phyloP scores from a whole-genome alignment of 208 protist genomes.

The Naegleria fowleri region DNA sequence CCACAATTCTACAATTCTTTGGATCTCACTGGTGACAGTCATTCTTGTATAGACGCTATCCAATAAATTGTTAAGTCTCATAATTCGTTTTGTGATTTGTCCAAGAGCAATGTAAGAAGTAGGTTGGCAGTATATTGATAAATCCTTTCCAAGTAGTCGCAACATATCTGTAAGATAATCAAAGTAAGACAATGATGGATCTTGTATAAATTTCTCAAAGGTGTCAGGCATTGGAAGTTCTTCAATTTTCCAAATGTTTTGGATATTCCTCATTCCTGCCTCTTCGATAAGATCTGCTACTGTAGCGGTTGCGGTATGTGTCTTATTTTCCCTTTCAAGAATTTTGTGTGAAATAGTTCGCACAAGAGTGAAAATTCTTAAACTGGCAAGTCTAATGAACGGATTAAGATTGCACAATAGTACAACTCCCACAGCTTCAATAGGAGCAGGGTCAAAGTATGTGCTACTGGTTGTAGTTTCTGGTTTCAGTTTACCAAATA shows the following conservation, averaged over 20 bases:
- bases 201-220: neutral
- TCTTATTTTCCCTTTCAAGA: neutral
- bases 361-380: neutral
- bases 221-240: neutral
- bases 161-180: neutral
- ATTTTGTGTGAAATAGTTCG: neutral
- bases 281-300: constrained; percentile 9
- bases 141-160: neutral
- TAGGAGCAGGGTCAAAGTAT: neutral
- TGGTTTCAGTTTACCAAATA: neutral
- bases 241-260: neutral
- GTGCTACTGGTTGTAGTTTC: neutral
- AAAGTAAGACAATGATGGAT: neutral
- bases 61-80: neutral
- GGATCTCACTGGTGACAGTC: neutral
- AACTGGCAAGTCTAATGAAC: neutral
- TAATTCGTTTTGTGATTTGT: neutral
- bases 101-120: neutral
- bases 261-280: neutral
- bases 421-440: neutral
- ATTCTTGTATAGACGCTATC: neutral
- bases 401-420: neutral
- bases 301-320: neutral
- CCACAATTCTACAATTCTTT: neutral
- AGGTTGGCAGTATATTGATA: neutral